Percentiles rank a stretch among this genome's conserved stretches.
These are phyloP conservation scores for Arachnomyces sp. DNA, from an alignment of 2,329 filamentous ascomycete species.

Conservation along the genomic window DNA sequence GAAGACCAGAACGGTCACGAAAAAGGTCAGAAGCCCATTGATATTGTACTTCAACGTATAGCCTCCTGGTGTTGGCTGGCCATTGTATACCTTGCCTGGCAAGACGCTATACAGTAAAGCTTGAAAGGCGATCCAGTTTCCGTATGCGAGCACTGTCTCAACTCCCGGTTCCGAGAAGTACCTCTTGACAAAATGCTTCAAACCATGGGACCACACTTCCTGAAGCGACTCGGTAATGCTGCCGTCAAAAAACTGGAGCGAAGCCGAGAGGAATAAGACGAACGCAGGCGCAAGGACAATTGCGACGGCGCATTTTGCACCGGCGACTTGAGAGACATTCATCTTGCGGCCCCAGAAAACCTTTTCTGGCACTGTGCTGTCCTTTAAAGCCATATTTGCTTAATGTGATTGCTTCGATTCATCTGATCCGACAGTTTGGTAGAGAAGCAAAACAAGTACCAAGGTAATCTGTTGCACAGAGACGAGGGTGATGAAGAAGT, in stretches of 20 bases:
- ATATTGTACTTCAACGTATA: constrained; percentile 37
- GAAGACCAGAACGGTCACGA: constrained; percentile 31
- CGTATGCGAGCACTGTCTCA: constrained; percentile 18
- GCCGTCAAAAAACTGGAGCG: constrained; percentile 18
- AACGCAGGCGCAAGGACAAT: constrained; percentile 17
- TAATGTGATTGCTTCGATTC: too few species aligned
- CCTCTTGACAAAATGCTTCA: constrained; percentile 10
- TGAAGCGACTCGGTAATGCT: constrained; percentile 12
- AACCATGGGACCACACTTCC: constrained; percentile 11
- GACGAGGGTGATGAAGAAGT: too few species aligned
- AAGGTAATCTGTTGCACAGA: too few species aligned
- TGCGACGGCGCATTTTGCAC: constrained; percentile 8
- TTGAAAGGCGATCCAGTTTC: constrained; percentile 29
- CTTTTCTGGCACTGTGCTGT: too few species aligned
- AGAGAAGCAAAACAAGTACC: too few species aligned
- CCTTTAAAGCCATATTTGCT: too few species aligned
- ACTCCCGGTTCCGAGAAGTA: constrained; percentile 14
- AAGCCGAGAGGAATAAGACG: constrained; percentile 15
- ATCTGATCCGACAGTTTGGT: too few species aligned
- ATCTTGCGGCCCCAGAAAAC: constrained; percentile 1
- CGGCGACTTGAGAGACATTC: constrained; percentile 1
- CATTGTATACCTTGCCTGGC: constrained; percentile 25
- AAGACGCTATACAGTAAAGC: constrained; percentile 26
- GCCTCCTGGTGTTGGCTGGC: constrained; percentile 39
- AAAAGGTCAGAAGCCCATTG: constrained; percentile 38